Percentiles rank a stretch among this genome's conserved stretches.
Conservation (phyloP, 371 early-diverging fungal species). For the Mortierella sp. region DNA sequence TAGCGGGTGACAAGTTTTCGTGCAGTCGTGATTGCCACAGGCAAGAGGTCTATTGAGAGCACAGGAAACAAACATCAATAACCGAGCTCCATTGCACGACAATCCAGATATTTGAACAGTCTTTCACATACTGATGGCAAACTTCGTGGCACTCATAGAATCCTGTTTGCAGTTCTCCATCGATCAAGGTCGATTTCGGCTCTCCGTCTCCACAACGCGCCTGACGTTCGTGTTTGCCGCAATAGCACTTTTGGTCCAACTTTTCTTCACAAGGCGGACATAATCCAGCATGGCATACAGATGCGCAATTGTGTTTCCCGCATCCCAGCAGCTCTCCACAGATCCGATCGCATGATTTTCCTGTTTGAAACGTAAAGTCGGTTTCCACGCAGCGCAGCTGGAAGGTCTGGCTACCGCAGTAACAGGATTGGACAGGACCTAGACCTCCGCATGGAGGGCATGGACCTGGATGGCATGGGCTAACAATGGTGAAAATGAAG, state of each 20-base stretch:
- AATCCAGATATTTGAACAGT: not conserved
- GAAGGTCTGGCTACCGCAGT: slow-evolving; percentile 78
- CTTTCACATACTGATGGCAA: slow-evolving; percentile 64
- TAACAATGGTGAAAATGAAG: slow-evolving; percentile 17
- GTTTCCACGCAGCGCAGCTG: slow-evolving; percentile 78
- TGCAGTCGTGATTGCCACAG: slow-evolving; percentile 84
- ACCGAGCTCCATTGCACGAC: not conserved
- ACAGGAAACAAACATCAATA: not conserved
- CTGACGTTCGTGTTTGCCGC: slow-evolving; percentile 69
- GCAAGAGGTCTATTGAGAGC: slow-evolving; percentile 56
- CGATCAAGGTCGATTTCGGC: slow-evolving; percentile 37
- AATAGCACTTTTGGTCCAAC: slow-evolving; percentile 75
- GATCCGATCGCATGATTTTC: slow-evolving; percentile 70
- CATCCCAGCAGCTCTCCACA: slow-evolving; percentile 82
- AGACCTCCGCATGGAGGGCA: slow-evolving; percentile 89
- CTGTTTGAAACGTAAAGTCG: slow-evolving; percentile 64
- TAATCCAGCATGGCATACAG: slow-evolving; percentile 74
- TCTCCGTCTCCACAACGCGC: slow-evolving; percentile 70
- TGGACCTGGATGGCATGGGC: slow-evolving; percentile 95
- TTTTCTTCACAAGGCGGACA: slow-evolving; percentile 72
- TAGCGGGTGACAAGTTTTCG: slow-evolving; percentile 78
- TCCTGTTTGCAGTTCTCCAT: slow-evolving; percentile 53
- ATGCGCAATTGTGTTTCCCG: slow-evolving; percentile 73
- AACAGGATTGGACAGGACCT: slow-evolving; percentile 80
- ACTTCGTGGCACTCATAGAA: slow-evolving; percentile 68